Evolutionary conservation across 805 yeast species (phyloP), one percentile per base, ranked within the genome.

Genomic region (Myxozyma neotropica): DNA sequence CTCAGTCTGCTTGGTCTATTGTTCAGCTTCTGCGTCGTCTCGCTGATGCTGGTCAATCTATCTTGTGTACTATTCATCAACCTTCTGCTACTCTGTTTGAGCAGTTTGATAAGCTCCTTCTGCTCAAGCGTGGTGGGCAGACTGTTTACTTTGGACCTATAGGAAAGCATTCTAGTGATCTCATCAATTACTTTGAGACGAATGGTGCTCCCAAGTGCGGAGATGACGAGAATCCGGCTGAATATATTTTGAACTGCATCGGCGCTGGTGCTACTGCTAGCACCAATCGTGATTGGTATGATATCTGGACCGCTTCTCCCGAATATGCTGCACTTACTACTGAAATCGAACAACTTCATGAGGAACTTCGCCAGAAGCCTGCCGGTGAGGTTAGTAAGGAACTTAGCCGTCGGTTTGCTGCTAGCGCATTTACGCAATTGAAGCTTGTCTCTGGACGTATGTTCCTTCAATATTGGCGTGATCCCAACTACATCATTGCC

Each of bases 111-210:
- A 79, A 88, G 59, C 75, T 86, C 58, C 74, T 86, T 66, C 79
- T 88, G 67, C 77, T 88, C 70, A 85, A 85, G 67, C 83, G 80
- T 66, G 95, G 95, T 72, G 95, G 95, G 65, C 77, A 80, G 69
- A 88, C 92, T 66, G 92, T 86, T 29, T 88, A 88, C 74, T 88
- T 87, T 71, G 95, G 95, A 67, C 91, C 86, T 61, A 83, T 87
- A 68, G 94, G 94, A 64, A 76, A 78, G 59, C 80, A 82, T 69
- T 86, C 88, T 49, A 58, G 66, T 36, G 76, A 83, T 1, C 77
- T 88, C 73, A 80, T 85, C 46, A 71, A 78, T 58, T 88, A 87
- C 72, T 87, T 87, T 69, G 92, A 87, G 74, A 79, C 78, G 65
- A 74, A 85, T 70, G 88, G 96, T 35, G 90, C 92, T 42, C 81